A percentile compares a stretch with the other conserved stretches of the same genome.
Conservation (phyloP, 345 rosid species). For the Diplotaxis tenuifolia region DNA sequence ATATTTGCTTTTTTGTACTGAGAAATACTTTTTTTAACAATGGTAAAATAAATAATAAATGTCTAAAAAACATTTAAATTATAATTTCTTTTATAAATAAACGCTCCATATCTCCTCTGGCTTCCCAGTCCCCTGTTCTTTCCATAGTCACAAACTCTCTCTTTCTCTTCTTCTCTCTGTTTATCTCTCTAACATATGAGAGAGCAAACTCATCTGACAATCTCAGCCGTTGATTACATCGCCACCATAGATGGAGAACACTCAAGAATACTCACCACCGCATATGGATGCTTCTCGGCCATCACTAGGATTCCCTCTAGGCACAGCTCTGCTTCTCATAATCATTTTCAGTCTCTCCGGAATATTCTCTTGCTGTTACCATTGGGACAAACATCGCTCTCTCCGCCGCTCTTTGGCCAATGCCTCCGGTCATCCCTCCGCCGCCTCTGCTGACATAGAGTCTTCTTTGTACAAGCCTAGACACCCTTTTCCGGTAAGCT, state of each 20-base stretch:
- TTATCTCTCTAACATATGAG: slow-evolving; percentile 24
- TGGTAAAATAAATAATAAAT: slow-evolving; percentile 14
- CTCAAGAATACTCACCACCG: slow-evolving; percentile 56
- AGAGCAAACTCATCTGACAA: slow-evolving; percentile 35
- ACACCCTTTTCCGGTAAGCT: slow-evolving; percentile 44
- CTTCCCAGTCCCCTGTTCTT: slow-evolving; percentile 17
- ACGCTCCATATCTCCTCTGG: slow-evolving; percentile 2
- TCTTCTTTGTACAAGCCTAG: slow-evolving; percentile 53
- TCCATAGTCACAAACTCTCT: not conserved
- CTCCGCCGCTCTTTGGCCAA: slow-evolving; percentile 62
- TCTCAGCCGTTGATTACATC: slow-evolving; percentile 35
- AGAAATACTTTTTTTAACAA: slow-evolving; percentile 22
- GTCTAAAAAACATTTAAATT: not conserved
- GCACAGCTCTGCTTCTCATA: slow-evolving; percentile 84
- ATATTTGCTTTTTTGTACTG: slow-evolving; percentile 38
- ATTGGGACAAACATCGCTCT: slow-evolving; percentile 94
- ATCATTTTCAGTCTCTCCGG: slow-evolving; percentile 87
- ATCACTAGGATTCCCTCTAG: slow-evolving; percentile 89
- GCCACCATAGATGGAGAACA: slow-evolving; percentile 60
- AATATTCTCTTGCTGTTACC: slow-evolving; percentile 97
- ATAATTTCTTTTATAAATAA: slow-evolving; percentile 37
- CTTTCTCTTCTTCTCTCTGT: not conserved
- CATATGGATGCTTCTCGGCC: slow-evolving; percentile 83
- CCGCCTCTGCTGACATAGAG: slow-evolving; percentile 44
- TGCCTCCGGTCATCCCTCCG: slow-evolving; percentile 37